Evolutionary conservation across 176 grass and related monocot genomes (phyloP).

Genomic region (Olyra latifolia): DNA sequence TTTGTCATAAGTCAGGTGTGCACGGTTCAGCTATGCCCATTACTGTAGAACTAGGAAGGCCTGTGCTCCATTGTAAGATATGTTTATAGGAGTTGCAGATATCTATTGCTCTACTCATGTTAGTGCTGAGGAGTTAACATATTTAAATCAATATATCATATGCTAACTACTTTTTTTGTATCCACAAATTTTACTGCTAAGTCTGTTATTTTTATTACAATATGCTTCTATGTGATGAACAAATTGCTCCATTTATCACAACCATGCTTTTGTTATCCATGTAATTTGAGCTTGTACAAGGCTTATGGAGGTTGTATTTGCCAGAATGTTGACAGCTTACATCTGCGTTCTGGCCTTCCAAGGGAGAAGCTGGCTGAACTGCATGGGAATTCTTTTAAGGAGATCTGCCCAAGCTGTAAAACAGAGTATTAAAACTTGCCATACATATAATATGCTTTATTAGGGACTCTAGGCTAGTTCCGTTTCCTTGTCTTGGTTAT

Average conservation of each 20-base stretch:
- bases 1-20: conserved; percentile 96
- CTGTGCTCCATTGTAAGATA: not conserved
- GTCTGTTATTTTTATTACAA: not conserved
- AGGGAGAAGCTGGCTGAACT: conserved; percentile 86
- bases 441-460: conserved; percentile 15
- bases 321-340: conserved; percentile 96
- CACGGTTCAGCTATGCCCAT: not conserved
- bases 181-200: not conserved
- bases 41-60: not conserved
- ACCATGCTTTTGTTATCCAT: not conserved
- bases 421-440: conserved; percentile 62
- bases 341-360: conserved; percentile 90
- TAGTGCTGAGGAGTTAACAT: conserved; percentile 7
- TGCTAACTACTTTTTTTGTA: not conserved
- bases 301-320: conserved; percentile 25
- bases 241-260: conserved; percentile 7
- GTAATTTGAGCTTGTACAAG: conserved; percentile 25
- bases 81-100: not conserved
- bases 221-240: not conserved
- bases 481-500: conserved; percentile 24
- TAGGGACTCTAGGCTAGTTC: not conserved
- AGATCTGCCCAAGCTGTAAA: conserved; percentile 86
- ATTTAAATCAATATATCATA: not conserved
- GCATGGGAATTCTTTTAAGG: conserved; percentile 97
- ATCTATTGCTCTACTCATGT: conserved; percentile 9